phyloP scores from a whole-genome alignment of 768 basidiomycete genomes.

The Russula vinacea region DNA sequence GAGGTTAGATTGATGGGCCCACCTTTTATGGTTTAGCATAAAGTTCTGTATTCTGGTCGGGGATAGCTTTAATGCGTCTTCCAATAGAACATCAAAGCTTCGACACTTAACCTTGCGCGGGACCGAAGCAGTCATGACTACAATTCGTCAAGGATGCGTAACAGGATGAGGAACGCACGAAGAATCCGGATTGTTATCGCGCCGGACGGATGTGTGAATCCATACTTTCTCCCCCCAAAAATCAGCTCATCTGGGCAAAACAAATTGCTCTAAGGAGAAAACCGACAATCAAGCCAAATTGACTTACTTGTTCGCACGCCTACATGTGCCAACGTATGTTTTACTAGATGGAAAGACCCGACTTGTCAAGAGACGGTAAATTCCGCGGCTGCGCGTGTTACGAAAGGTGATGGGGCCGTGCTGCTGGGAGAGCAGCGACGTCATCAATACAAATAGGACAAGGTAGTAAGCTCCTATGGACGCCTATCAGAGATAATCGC shows the following conservation, averaged over 20 bases:
- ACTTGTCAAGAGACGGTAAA: neutral
- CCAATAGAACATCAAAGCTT: neutral
- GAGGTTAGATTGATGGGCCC: neutral
- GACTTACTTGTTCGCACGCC: neutral
- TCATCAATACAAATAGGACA: slow-evolving; percentile 3
- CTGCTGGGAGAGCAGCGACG: neutral
- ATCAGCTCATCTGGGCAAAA: neutral
- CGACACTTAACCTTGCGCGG: slow-evolving; percentile 2
- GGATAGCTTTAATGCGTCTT: neutral
- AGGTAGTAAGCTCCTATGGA: neutral
- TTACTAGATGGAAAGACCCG: too few species aligned
- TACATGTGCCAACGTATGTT: neutral
- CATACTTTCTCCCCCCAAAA: neutral
- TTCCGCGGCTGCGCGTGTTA: neutral
- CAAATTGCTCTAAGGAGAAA: neutral
- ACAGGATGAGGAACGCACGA: neutral
- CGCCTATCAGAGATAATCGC: slow-evolving; percentile 10
- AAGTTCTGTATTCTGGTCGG: neutral
- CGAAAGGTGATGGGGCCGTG: neutral
- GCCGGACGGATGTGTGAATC: neutral
- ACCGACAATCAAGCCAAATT: neutral
- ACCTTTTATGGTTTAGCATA: neutral
- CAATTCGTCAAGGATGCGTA: neutral
- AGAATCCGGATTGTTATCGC: neutral
- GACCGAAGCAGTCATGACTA: neutral